Conservation (phyloP, 768 basidiomycete species). For the Hygrocybe coccinea region DNA sequence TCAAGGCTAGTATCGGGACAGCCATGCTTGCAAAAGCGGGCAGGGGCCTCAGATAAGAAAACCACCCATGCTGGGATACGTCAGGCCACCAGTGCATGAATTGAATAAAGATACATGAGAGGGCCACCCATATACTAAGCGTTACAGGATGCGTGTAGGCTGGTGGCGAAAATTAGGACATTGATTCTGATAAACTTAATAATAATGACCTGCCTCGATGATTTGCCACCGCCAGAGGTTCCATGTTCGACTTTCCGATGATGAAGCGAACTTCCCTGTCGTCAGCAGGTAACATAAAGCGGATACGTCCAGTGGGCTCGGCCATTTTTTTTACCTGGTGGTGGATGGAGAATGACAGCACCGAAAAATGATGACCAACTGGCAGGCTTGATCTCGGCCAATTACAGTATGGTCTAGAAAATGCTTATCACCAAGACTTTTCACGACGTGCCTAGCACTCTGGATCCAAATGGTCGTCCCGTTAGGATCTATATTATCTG, state of each 20-base stretch:
- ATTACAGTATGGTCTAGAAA: too few relatives aligned
- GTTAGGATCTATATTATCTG: conserved; percentile 82
- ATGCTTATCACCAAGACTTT: conserved; percentile 84
- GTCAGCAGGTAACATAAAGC: conserved; percentile 47
- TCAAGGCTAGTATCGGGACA: conserved; percentile 57
- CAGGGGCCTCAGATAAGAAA: conserved; percentile 55
- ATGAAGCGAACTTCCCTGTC: conserved; percentile 58
- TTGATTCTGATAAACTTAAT: background rate
- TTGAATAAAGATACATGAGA: conserved; percentile 56
- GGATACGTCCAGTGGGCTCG: conserved; percentile 45
- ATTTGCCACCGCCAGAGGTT: conserved; percentile 25
- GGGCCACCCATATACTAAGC: conserved; percentile 54
- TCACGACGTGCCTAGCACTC: conserved; percentile 70
- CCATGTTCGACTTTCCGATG: conserved; percentile 63
- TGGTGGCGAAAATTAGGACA: conserved; percentile 20
- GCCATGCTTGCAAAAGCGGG: conserved; percentile 62
- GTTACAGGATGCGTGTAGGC: conserved; percentile 57
- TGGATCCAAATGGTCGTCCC: conserved; percentile 53
- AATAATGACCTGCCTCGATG: too few relatives aligned
- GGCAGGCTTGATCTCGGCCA: too few relatives aligned
- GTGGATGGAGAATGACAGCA: too few relatives aligned
- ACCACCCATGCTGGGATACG: conserved; percentile 30
- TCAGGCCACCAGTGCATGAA: conserved; percentile 67
- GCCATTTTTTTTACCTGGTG: conserved; percentile 30
- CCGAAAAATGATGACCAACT: too few relatives aligned